These are phyloP conservation scores for Ogataea thermomethanolica DNA, from an alignment of 805 yeast species.

Conservation along the genomic window DNA sequence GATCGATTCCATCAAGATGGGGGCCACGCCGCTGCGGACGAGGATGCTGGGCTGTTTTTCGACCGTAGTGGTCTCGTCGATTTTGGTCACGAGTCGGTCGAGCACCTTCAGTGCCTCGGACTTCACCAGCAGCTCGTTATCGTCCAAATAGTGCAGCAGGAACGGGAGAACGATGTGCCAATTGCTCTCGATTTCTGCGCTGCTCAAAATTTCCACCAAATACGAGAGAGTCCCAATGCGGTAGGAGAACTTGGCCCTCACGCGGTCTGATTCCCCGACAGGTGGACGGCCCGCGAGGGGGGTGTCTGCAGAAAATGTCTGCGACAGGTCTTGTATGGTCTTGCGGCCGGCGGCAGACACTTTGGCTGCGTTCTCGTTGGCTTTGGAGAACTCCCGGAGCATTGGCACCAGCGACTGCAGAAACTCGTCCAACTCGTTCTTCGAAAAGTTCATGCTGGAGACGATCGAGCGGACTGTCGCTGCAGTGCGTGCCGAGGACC, in stretches of 20 bases:
- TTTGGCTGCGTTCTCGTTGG: constrained; percentile 6
- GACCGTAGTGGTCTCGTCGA: background rate
- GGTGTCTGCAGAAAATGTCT: constrained; percentile 14
- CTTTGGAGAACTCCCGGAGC: constrained; percentile 9
- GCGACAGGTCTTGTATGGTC: constrained; percentile 1
- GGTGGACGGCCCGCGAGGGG: constrained; percentile 19
- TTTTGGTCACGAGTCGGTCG: constrained; percentile 9
- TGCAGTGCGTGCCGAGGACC: too few species aligned
- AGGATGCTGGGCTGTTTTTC: constrained; percentile 16
- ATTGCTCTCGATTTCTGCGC: constrained; percentile 14
- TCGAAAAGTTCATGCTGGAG: background rate
- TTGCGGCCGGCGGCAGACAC: constrained; percentile 18
- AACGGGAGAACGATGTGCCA: constrained; percentile 30
- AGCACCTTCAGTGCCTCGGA: constrained; percentile 20
- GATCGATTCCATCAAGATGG: constrained; percentile 23
- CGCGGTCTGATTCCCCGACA: constrained; percentile 19
- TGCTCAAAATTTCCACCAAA: constrained; percentile 6
- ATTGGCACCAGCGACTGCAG: constrained; percentile 3
- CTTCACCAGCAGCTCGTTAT: constrained; percentile 26
- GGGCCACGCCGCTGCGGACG: constrained; percentile 16
- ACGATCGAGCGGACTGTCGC: background rate
- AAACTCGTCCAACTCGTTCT: constrained; percentile 1
- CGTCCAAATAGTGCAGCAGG: constrained; percentile 28
- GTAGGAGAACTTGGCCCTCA: constrained; percentile 17
- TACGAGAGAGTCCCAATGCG: constrained; percentile 12